Evolutionary conservation across 1,284 basidiomycete genomes (phyloP).

Genomic region (Marasmius oreades): DNA sequence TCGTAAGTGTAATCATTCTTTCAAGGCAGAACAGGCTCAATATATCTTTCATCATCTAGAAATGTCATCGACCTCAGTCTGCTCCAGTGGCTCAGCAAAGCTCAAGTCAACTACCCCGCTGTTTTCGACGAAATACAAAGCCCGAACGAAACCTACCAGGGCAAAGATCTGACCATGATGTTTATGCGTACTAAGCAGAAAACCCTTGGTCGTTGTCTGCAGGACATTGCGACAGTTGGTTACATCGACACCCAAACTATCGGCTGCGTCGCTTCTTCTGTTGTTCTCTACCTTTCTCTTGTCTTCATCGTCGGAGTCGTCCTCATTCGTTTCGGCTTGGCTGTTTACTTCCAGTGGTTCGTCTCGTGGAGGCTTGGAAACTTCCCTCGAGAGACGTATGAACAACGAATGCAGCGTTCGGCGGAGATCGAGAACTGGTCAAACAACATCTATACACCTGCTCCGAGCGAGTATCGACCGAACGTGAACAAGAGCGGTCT

Average conservation of each 20-base stretch:
- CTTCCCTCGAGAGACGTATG: constrained; percentile 91
- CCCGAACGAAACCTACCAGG: constrained; percentile 71
- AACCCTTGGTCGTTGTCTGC: constrained; percentile 76
- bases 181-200: constrained; percentile 67
- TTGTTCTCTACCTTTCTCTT: constrained; percentile 93
- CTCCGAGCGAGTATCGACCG: constrained; percentile 88
- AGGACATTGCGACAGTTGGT: constrained; percentile 84
- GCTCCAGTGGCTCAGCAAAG: constrained; percentile 78
- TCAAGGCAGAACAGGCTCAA: constrained; percentile 2
- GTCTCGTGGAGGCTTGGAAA: constrained; percentile 91
- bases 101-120: constrained; percentile 77
- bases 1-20: constrained; percentile 50
- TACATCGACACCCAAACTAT: constrained; percentile 94
- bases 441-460: constrained; percentile 93
- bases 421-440: constrained; percentile 96
- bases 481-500: constrained; percentile 76
- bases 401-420: constrained; percentile 89
- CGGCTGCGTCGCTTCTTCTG: constrained; percentile 92
- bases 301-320: constrained; percentile 98
- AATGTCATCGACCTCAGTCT: constrained; percentile 86
- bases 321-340: constrained; percentile 93
- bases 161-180: constrained; percentile 83
- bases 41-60: constrained; percentile 36
- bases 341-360: constrained; percentile 97
- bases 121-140: constrained; percentile 79